Conservation (phyloP, 805 yeast species). For the Nakazawaea siamensis region DNA sequence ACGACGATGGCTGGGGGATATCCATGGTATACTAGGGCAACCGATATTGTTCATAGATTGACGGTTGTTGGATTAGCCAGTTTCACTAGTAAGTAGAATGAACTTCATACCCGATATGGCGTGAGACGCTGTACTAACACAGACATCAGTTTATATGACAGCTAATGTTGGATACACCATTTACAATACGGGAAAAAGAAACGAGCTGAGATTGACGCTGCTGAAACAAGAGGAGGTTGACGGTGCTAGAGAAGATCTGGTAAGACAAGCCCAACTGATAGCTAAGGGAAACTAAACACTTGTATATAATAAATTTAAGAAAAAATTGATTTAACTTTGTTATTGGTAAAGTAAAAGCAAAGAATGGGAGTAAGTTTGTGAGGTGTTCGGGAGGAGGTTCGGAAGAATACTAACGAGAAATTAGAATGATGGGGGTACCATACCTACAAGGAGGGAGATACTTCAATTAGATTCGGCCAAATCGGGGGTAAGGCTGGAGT, state of each 20-base stretch:
- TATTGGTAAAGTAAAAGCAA: too few relatives aligned
- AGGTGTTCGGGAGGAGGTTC: too few relatives aligned
- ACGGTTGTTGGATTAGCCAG: slow-evolving; percentile 65
- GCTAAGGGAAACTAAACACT: slow-evolving; percentile 4
- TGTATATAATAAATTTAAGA: too few relatives aligned
- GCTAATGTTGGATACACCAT: slow-evolving; percentile 45
- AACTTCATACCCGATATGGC: too few relatives aligned
- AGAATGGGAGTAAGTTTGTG: slow-evolving; percentile 9
- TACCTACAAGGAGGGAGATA: slow-evolving; percentile 50
- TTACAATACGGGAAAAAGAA: slow-evolving; percentile 43
- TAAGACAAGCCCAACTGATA: slow-evolving; percentile 7
- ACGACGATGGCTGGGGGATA: slow-evolving; percentile 40
- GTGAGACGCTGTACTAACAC: background rate
- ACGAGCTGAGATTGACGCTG: slow-evolving; percentile 32
- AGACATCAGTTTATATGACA: slow-evolving; percentile 34
- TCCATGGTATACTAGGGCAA: slow-evolving; percentile 71
- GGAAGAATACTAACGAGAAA: slow-evolving; percentile 2
- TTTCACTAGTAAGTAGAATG: slow-evolving; percentile 17
- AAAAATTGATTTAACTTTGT: too few relatives aligned
- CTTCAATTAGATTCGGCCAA: slow-evolving; percentile 16
- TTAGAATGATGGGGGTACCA: slow-evolving; percentile 67
- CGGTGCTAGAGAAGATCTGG: slow-evolving; percentile 8
- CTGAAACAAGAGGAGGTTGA: background rate
- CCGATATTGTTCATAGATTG: slow-evolving; percentile 66
- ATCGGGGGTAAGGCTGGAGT: slow-evolving; percentile 11